Evolutionary conservation across 1,284 basidiomycete genomes (phyloP).

Genomic region (Coniophora puteana): DNA sequence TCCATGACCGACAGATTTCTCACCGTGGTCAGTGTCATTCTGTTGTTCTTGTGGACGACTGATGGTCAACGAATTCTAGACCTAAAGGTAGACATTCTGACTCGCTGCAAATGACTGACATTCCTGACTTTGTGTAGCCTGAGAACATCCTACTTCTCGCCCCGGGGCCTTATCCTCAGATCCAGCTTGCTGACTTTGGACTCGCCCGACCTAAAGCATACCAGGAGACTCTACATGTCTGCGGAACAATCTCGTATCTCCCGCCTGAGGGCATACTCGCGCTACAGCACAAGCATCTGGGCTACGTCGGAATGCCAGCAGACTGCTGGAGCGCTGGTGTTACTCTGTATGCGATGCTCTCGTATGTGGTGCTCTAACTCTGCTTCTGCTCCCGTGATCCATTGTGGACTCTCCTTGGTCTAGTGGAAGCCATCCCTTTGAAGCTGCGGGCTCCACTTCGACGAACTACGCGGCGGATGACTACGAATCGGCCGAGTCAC

Average conservation of each 20-base stretch:
- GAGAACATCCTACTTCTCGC: slow-evolving; percentile 80
- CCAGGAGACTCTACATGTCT: slow-evolving; percentile 76
- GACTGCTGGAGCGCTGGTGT: slow-evolving; percentile 85
- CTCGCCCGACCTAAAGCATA: slow-evolving; percentile 76
- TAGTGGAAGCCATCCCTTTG: slow-evolving; percentile 74
- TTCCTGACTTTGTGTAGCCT: slow-evolving; percentile 42
- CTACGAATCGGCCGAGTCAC: slow-evolving; percentile 19
- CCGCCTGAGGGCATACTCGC: slow-evolving; percentile 80
- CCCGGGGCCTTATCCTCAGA: slow-evolving; percentile 76
- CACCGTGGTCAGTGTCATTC: slow-evolving; percentile 61
- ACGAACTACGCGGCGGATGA: slow-evolving; percentile 13
- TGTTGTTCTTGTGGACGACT: neutral
- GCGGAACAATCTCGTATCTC: slow-evolving; percentile 81
- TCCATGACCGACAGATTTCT: slow-evolving; percentile 73
- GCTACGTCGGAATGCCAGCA: slow-evolving; percentile 75
- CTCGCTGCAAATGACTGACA: slow-evolving; percentile 2
- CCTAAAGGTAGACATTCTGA: slow-evolving; percentile 55
- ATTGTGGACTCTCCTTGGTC: slow-evolving; percentile 2
- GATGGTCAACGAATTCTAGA: neutral
- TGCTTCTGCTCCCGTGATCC: neutral
- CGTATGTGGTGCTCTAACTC: slow-evolving; percentile 41
- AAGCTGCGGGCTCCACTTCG: slow-evolving; percentile 42
- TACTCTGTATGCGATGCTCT: slow-evolving; percentile 76
- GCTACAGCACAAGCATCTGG: slow-evolving; percentile 63
- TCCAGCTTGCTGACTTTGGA: slow-evolving; percentile 85